Base-by-base conservation (phyloP, 139 green algal species). In the Zygnema circumcarinatum region DNA sequence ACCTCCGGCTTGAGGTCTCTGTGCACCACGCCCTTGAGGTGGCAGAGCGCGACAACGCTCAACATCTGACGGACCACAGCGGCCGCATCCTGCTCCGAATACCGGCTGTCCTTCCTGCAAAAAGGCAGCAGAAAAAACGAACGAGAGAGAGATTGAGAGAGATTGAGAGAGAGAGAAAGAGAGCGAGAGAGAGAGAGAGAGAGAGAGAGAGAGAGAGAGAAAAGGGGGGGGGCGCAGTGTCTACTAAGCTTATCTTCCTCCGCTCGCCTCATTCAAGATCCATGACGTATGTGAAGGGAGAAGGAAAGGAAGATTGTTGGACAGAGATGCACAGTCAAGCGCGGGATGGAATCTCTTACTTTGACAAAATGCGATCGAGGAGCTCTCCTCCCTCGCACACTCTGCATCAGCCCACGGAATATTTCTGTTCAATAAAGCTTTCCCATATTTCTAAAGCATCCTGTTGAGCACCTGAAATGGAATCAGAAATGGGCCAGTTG, bases 11-110 rank as follows among this genome's bases (percentile, higher is more conserved):
- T 90, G n/a, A 90, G 78, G 36, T 90, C 85, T 36, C 85, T 73
- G 88, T 99, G 96, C 33, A 98, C 95, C n/a, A 99, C 97, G n/a
- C 96, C 95, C 87, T 98, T 94, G 68, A 87, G 92, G 92, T 99
- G 97, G 32, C 85, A 90, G 2, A 69, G 29, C 29, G 85, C 76
- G 11, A 90, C 85, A 36, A 90, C 85, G 35, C 84, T 90, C 33
- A 90, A 79, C 85, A 90, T 90, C 74, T 90, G 85, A 16, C 85
- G 52, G 38, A 90, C 76, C 33, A 90, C 35, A 35, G 16, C 76
- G 16, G 85, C 85, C 1, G 85, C 85, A 47, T 90, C 85, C 74
- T 79, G 52, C 36, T 90, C 85, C 11, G 32, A 75, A 25, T 90
- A 90, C 31, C 76, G 85, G n/a, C 47, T 81, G 74, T 87, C 85